Conservation (phyloP, 352 stramenopile genomes). For the Globisporangium nagaii region DNA sequence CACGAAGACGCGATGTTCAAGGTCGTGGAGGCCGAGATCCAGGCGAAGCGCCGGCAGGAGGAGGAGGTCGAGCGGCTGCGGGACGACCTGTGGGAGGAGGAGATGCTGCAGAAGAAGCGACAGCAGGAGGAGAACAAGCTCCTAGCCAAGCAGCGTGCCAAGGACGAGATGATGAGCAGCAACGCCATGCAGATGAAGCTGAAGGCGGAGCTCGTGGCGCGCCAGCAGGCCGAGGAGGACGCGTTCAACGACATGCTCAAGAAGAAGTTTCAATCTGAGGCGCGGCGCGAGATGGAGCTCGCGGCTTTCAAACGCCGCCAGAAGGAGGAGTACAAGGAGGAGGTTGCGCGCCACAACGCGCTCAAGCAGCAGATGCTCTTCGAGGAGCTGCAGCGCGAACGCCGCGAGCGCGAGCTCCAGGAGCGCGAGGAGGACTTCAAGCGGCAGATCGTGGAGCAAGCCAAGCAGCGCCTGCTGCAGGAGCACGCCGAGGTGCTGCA, state of each 20-base stretch:
- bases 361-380: constrained; percentile 76
- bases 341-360: constrained; percentile 44
- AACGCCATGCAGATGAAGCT: constrained; percentile 69
- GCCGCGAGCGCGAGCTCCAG: constrained; percentile 53
- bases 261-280: constrained; percentile 56
- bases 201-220: constrained; percentile 47
- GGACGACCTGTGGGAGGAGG: constrained; percentile 91
- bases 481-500: constrained; percentile 82
- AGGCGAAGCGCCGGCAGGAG: constrained; percentile 72
- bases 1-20: constrained; percentile 67
- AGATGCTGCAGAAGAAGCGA: constrained; percentile 71
- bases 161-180: constrained; percentile 84
- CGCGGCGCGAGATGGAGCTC: constrained; percentile 59
- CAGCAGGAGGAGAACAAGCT: constrained; percentile 72
- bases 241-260: constrained; percentile 68
- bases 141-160: constrained; percentile 52
- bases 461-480: constrained; percentile 75
- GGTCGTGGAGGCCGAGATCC: constrained; percentile 81
- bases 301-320: constrained; percentile 51
- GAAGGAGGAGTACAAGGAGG: constrained; percentile 60
- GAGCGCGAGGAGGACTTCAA: constrained; percentile 78
- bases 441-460: constrained; percentile 79
- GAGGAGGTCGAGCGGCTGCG: constrained; percentile 85
- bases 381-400: constrained; percentile 70
- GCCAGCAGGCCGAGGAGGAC: constrained; percentile 57